These are phyloP conservation scores for Fulvia fulva DNA, from an alignment of 2,329 filamentous ascomycete genomes.

Conservation along the genomic window DNA sequence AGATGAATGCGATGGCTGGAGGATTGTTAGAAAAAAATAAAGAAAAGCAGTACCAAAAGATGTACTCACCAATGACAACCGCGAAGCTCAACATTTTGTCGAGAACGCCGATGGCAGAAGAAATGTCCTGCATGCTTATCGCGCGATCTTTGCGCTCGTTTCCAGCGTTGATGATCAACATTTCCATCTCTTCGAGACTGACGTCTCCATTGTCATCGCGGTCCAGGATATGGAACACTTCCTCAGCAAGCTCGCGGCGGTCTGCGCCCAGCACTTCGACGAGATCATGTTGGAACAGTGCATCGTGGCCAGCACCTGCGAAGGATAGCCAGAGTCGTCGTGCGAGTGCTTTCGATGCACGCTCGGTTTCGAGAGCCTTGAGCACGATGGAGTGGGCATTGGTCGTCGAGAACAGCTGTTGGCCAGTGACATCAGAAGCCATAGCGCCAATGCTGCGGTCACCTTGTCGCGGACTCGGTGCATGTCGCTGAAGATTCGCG, in stretches of 20 bases:
- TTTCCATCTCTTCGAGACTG: conserved; percentile 32
- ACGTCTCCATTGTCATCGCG: conserved; percentile 34
- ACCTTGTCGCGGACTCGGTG: conserved; percentile 72
- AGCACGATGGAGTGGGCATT: conserved; percentile 27
- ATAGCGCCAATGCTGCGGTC: conserved; percentile 80
- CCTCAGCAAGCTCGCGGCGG: conserved; percentile 24
- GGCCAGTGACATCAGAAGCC: conserved; percentile 80
- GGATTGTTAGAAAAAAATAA: not conserved
- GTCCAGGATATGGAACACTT: conserved; percentile 31
- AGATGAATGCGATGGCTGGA: conserved; percentile 33
- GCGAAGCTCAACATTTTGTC: conserved; percentile 30
- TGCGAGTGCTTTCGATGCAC: conserved; percentile 31
- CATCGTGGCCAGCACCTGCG: conserved; percentile 22
- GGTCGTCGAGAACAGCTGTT: conserved; percentile 66
- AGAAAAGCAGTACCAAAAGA: not conserved
- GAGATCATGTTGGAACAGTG: conserved; percentile 25
- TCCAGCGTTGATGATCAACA: conserved; percentile 25
- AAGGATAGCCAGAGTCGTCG: conserved; percentile 34
- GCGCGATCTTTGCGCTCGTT: conserved; percentile 28
- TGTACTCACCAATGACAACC: conserved; percentile 44
- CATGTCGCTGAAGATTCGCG: conserved; percentile 65
- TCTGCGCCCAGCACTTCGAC: conserved; percentile 25
- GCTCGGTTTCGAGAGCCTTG: conserved; percentile 27
- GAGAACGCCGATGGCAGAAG: conserved; percentile 32
- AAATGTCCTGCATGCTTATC: conserved; percentile 30